Percentiles rank a stretch among this genome's conserved stretches.
These are phyloP conservation scores for Aspergillus campestris DNA, from an alignment of 495 filamentous ascomycete genomes.

Conservation along the genomic window DNA sequence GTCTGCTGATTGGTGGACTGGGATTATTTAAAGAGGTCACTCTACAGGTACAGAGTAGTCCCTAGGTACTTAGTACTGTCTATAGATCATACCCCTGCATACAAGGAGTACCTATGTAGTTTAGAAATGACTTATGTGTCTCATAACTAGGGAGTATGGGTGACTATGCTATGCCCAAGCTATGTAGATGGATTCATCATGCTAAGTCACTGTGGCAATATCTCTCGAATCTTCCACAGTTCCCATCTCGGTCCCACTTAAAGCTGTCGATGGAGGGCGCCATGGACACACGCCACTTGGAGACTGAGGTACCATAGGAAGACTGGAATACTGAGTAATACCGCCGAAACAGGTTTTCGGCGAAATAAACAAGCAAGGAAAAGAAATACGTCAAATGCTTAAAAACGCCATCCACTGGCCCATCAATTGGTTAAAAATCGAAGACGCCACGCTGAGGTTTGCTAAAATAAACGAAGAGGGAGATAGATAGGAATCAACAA, in stretches of 20 bases:
- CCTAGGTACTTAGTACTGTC: too few species aligned
- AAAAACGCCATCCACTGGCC: constrained; percentile 9
- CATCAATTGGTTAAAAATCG: constrained; percentile 2
- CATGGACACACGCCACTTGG: too few species aligned
- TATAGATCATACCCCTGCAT: too few species aligned
- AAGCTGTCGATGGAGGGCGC: too few species aligned
- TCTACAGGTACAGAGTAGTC: not conserved
- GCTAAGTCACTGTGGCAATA: too few species aligned
- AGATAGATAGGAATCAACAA: constrained; percentile 7
- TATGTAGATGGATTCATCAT: too few species aligned
- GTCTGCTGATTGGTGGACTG: constrained; percentile 5
- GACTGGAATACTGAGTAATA: not conserved
- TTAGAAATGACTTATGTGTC: too few species aligned
- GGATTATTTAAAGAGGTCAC: not conserved
- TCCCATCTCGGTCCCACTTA: too few species aligned
- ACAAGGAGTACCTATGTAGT: too few species aligned
- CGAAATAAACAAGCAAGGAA: constrained; percentile 3
- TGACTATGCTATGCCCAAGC: too few species aligned
- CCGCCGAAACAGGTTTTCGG: not conserved
- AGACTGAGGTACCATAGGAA: not conserved
- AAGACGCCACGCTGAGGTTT: constrained; percentile 8
- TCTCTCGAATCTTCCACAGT: too few species aligned
- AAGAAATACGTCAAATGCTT: constrained; percentile 5
- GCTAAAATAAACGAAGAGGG: constrained; percentile 9
- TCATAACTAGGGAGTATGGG: too few species aligned